Evolutionary conservation across 2,329 filamentous ascomycete species (phyloP).

Genomic region (Fusarium armeniacum): DNA sequence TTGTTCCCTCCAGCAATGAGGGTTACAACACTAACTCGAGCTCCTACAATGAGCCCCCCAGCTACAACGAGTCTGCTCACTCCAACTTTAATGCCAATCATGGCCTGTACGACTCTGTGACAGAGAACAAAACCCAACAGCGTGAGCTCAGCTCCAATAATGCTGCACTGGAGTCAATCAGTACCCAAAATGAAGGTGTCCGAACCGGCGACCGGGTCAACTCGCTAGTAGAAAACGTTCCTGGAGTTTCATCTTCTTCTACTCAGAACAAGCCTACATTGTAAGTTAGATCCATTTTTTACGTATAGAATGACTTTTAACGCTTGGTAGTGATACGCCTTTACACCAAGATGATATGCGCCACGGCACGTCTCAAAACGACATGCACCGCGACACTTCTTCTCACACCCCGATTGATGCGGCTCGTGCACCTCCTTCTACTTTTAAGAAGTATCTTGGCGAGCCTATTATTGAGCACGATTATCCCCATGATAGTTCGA

Average conservation of each 20-base stretch:
- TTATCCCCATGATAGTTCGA: conserved; percentile 52
- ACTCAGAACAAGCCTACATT: conserved; percentile 10
- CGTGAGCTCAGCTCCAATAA: not conserved
- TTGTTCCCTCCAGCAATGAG: conserved; percentile 20
- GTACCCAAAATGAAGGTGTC: conserved; percentile 20
- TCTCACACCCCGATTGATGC: conserved; percentile 37
- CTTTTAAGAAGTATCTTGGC: conserved; percentile 46
- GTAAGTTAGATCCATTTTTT: not conserved
- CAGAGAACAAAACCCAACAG: conserved; percentile 18
- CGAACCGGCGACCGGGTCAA: conserved; percentile 32
- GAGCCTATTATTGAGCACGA: conserved; percentile 51
- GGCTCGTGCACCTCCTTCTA: conserved; percentile 48
- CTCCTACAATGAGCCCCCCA: not conserved
- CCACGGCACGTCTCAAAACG: not conserved
- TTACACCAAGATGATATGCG: conserved; percentile 6
- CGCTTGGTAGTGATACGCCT: too few species aligned
- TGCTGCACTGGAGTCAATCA: not conserved
- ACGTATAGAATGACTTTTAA: too few species aligned
- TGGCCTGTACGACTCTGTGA: not conserved
- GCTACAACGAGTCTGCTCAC: not conserved
- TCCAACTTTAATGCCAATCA: not conserved
- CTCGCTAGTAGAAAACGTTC: conserved; percentile 30
- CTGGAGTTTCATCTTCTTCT: conserved; percentile 19
- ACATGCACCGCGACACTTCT: not conserved
- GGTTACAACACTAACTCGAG: conserved; percentile 7